Evolutionary conservation across 139 green algal genomes (phyloP), one percentile per base, ranked within the genome.

Genomic region (Chlorella sorokiniana): DNA sequence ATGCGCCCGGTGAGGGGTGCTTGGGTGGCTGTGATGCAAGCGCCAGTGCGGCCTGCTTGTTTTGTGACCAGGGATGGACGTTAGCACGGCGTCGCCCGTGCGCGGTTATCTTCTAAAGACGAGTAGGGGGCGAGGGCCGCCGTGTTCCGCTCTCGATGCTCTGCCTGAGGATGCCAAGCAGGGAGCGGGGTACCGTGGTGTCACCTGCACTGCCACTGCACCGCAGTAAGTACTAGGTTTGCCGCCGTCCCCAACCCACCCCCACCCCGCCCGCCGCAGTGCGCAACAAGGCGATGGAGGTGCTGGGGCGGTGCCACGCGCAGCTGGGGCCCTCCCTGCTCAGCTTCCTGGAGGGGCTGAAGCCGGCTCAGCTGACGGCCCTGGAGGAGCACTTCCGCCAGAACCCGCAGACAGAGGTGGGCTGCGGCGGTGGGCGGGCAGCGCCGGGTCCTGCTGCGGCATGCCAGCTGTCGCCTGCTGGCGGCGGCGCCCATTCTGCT

Each of bases 301-400:
- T 95, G 54, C 83, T 96, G 51, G 86, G 71, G 41, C 54, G 62
- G 27, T 88, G 78, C 76, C 88, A 89, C 83, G 76, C 74, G 59
- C 91, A 95, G 88, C 87, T 96, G 76, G 92, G 92, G 0, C 84
- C 76, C 11, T 82, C 63, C 22, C 79, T 85, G n/a, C 71, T 81
- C 54, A 82, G 87, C 75, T 70, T 95, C 27, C 79, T 94, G 14
- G 59, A 86, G 8, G 92, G 96, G 63, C 89, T 99, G 44, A 99
- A 99, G 91, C 94, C 96, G 1, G 95, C 97, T 11, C 89, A 97
- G 62, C 94, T 98, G 90, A 88, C 92, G 14, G 86, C 89, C 33
- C 90, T 99, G 38, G 93, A 98, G 72, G 88, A 87, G 27, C 90
- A 96, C 74, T 98, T 98, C 76, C 85, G 74, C 6, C 92, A 94